Evolutionary conservation across 2,329 filamentous ascomycete species (phyloP).

Genomic region (Cladobotryum protrusum): DNA sequence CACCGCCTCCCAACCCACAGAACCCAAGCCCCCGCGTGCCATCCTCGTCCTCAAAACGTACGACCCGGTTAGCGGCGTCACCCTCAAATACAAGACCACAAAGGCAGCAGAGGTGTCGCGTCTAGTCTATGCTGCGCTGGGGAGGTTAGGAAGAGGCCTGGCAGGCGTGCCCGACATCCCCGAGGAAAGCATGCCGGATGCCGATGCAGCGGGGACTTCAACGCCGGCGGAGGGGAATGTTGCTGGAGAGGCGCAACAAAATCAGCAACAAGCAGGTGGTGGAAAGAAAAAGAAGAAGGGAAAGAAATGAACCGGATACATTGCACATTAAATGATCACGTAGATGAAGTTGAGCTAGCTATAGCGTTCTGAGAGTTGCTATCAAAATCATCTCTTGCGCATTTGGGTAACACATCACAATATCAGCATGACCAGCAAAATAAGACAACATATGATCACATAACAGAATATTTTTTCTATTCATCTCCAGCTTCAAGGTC

Average conservation of each 20-base stretch:
- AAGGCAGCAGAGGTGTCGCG: slow-evolving; percentile 87
- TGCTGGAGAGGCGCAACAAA: slow-evolving; percentile 20
- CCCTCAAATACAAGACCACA: slow-evolving; percentile 84
- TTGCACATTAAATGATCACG: not conserved
- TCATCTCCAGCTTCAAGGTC: slow-evolving; percentile 7
- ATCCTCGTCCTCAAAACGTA: slow-evolving; percentile 82
- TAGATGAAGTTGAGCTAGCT: not conserved
- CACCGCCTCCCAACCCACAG: slow-evolving; percentile 20
- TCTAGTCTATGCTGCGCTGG: slow-evolving; percentile 65
- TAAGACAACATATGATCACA: no score
- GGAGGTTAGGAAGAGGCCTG: slow-evolving; percentile 66
- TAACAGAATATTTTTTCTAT: not conserved
- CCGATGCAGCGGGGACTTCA: slow-evolving; percentile 16
- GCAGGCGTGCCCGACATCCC: slow-evolving; percentile 45
- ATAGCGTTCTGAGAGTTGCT: not conserved
- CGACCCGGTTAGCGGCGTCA: slow-evolving; percentile 73
- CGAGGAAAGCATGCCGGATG: slow-evolving; percentile 39
- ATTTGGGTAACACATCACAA: no score
- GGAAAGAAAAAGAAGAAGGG: slow-evolving; percentile 67
- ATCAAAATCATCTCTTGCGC: not conserved
- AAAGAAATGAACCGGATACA: slow-evolving; percentile 45
- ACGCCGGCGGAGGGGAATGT: slow-evolving; percentile 16
- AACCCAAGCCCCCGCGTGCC: slow-evolving; percentile 52
- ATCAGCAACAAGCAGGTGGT: slow-evolving; percentile 27
- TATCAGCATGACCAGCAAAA: no score